Base-by-base conservation (phyloP, 2,329 filamentous ascomycete genomes). In the Claviceps quebecensis region DNA sequence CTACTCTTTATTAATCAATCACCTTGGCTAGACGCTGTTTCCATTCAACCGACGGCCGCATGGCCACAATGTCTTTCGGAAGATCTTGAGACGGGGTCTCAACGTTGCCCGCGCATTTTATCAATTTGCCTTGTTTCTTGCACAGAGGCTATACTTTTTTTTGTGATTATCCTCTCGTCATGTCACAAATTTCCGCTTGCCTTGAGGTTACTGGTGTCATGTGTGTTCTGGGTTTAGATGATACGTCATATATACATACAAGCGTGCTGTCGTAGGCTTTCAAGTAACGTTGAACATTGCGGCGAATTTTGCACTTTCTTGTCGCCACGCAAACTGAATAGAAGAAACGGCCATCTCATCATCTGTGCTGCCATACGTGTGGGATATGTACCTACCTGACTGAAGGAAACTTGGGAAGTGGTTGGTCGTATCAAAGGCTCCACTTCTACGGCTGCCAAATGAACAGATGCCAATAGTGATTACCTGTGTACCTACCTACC, bases 231-330 rank as follows among this genome's bases (percentile, higher is more conserved):
- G 19, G 52, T 61, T 59, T 61, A 59, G 61, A 29, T 29, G 26
- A 29, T 26, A 26, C 26, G 26, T 26, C 26, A 59, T 63, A 43
- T 64, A 63, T 58, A 65, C 61, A 63, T 58, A 60, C 59, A 61
- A 61, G 62, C 61, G 58, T 58, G 61, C 60, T 62, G 8, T 29
- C 26, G 26, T 60, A 62, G 61, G 63, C 60, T 58, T 63, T 53
- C 36, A 49, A 50, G 19, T 54, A 53, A 45, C 26, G 3, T 13
- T 45, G 14, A 29, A n/a, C 16, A 14, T 37, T 38, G 19, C 14
- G 19, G 54, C 56, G 56, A 58, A 49, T 55, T 55, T 47, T 56
- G 60, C 63, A 66, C 57, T 65, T 62, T 60, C 59, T 59, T 58
- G 54, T 58, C 58, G 63, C 14, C 23, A 3, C 14, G 14, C 16